phyloP scores from a whole-genome alignment of 2,329 filamentous ascomycete species.

The Penicillium verrucosum region DNA sequence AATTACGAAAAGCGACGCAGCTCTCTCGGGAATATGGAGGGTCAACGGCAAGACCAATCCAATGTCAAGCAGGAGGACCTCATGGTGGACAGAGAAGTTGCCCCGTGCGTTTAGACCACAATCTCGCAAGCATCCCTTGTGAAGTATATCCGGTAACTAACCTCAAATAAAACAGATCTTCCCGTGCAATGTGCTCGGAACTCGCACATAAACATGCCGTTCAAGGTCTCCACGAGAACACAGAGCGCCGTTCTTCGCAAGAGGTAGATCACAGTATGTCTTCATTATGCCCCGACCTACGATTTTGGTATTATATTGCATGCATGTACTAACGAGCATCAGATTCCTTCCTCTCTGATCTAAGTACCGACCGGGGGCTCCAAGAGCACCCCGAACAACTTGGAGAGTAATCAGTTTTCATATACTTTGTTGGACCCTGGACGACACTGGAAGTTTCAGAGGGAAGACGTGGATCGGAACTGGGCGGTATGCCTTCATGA shows the following conservation, averaged over 20 bases:
- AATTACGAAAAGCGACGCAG: slow-evolving; percentile 14
- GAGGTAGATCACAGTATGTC: slow-evolving; percentile 16
- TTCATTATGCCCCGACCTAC: not conserved
- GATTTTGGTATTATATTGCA: not conserved
- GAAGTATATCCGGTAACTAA: not conserved
- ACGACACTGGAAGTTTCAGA: not conserved
- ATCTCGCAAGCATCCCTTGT: no score
- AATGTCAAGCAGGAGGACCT: slow-evolving; percentile 7
- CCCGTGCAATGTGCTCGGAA: slow-evolving; percentile 18
- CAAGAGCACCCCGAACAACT: slow-evolving; percentile 4
- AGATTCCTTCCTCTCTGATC: slow-evolving; percentile 2
- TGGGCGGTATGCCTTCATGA: not conserved
- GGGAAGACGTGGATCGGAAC: not conserved
- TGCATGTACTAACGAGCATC: not conserved
- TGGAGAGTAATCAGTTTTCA: not conserved
- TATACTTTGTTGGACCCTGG: not conserved
- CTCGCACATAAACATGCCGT: slow-evolving; percentile 23
- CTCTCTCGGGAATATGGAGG: slow-evolving; percentile 6
- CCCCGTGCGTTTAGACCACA: slow-evolving; percentile 14
- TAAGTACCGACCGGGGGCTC: slow-evolving; percentile 4
- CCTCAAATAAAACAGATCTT: slow-evolving; percentile 9
- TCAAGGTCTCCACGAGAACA: slow-evolving; percentile 17
- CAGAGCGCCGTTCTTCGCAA: slow-evolving; percentile 14
- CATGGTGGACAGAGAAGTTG: slow-evolving; percentile 17
- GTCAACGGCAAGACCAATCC: not conserved